These are phyloP conservation scores for Basidioascus undulatus DNA, from an alignment of 768 basidiomycete genomes.

Conservation along the genomic window DNA sequence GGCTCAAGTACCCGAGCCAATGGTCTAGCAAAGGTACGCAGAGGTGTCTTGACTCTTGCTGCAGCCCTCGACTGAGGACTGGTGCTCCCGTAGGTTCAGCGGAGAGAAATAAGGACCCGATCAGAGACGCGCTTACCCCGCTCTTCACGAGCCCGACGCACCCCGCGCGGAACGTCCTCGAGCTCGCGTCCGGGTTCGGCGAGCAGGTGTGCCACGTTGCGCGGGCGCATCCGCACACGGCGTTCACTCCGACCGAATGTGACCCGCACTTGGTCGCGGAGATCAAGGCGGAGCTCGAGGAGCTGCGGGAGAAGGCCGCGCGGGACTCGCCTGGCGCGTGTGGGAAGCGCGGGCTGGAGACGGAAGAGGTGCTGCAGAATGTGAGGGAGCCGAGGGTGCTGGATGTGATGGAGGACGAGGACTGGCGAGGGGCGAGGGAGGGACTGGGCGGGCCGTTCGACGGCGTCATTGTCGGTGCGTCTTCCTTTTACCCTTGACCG, in stretches of 20 bases:
- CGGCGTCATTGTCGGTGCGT: too few species aligned
- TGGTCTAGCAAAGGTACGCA: too few species aligned
- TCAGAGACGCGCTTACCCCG: neutral
- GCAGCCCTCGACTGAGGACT: too few species aligned
- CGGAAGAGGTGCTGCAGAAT: neutral
- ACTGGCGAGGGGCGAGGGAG: neutral
- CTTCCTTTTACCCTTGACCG: too few species aligned
- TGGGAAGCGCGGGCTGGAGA: too few species aligned
- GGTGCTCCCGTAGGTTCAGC: too few species aligned
- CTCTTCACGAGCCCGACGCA: neutral
- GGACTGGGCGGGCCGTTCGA: neutral
- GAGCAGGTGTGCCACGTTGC: slow-evolving; percentile 1
- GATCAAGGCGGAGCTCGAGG: neutral
- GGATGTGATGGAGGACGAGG: neutral
- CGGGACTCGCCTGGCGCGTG: too few species aligned
- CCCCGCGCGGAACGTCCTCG: too few species aligned
- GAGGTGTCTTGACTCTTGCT: too few species aligned
- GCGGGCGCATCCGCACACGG: neutral
- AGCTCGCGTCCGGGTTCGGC: slow-evolving; percentile 4
- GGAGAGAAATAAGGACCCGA: neutral
- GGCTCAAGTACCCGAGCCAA: too few species aligned
- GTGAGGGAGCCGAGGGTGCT: neutral
- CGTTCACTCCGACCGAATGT: slow-evolving; percentile 1
- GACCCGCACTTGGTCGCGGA: neutral
- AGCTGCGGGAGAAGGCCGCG: too few species aligned